Conservation (phyloP, 805 yeast genomes). For the Candida ascalaphidarum region DNA sequence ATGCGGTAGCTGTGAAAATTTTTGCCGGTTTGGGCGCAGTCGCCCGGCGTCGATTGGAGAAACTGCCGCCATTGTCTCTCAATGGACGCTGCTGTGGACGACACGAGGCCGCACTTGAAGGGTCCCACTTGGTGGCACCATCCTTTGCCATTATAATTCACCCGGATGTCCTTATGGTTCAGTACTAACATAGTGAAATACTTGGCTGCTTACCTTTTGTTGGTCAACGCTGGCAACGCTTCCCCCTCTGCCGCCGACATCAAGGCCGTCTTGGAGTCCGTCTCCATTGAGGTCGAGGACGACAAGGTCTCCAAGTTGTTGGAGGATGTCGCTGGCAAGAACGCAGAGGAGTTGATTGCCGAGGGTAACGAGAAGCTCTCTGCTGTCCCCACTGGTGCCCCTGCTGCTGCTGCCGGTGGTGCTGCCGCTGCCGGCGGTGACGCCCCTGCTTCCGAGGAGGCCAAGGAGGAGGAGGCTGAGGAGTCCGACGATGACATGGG, state of each 20-base stretch:
- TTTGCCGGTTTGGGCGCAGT: too few relatives aligned
- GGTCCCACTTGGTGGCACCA: too few relatives aligned
- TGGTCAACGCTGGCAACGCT: constrained; percentile 38
- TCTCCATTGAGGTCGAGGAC: constrained; percentile 27
- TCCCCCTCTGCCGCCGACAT: constrained; percentile 35
- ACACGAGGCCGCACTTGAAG: too few relatives aligned
- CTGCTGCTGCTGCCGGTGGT: constrained; percentile 19
- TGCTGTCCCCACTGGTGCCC: constrained; percentile 25
- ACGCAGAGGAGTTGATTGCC: constrained; percentile 26
- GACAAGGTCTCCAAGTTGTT: constrained; percentile 25
- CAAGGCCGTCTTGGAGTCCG: constrained; percentile 32
- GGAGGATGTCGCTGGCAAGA: constrained; percentile 28
- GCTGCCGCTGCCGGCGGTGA: constrained; percentile 16
- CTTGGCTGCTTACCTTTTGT: constrained; percentile 40
- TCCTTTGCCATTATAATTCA: too few relatives aligned
- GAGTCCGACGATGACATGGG: constrained; percentile 23
- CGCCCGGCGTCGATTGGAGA: too few relatives aligned
- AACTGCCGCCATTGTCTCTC: too few relatives aligned
- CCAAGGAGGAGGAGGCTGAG: constrained; percentile 15
- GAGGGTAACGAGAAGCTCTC: constrained; percentile 29
- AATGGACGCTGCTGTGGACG: too few relatives aligned
- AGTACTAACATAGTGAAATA: constrained; percentile 33
- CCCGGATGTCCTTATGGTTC: too few relatives aligned
- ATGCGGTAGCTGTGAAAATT: too few relatives aligned
- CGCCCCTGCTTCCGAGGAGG: constrained; percentile 18